Conservation (phyloP, 2,329 filamentous ascomycete species). For the Arthrinium phaeospermum region DNA sequence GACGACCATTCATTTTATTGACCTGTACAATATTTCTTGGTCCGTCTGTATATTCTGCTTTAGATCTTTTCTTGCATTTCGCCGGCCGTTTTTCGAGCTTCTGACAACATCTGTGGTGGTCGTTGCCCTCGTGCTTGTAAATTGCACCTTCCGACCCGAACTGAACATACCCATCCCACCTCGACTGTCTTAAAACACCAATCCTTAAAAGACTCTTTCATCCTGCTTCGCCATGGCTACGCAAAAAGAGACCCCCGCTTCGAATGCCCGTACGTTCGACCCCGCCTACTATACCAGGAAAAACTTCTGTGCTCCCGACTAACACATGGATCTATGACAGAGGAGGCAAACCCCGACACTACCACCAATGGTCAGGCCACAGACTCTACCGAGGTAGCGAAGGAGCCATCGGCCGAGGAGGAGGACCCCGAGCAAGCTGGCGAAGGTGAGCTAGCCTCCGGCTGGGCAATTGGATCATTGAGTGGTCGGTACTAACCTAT, state of each 20-base stretch:
- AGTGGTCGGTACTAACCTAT: constrained; percentile 9
- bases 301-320: constrained; percentile 21
- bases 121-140: constrained; percentile 21
- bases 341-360: constrained; percentile 30
- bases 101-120: constrained; percentile 19
- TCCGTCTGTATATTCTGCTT: constrained; percentile 32
- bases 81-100: constrained; percentile 29
- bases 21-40: constrained; percentile 38
- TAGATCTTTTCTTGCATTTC: constrained; percentile 25
- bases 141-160: constrained; percentile 18
- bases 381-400: constrained; percentile 29
- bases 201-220: not conserved
- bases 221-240: constrained; percentile 34
- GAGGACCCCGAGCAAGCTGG: constrained; percentile 32
- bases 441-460: constrained; percentile 33
- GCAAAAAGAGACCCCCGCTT: constrained; percentile 33
- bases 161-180: not conserved
- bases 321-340: not conserved
- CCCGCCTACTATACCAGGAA: not conserved
- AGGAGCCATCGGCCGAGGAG: constrained; percentile 33
- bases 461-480: not conserved
- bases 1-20: constrained; percentile 33
- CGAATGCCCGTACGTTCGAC: constrained; percentile 31
- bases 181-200: not conserved
- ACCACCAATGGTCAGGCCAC: constrained; percentile 31